Evolutionary conservation across 75 land plant genomes (phyloP).

Genomic region (Sequoiadendron giganteum): DNA sequence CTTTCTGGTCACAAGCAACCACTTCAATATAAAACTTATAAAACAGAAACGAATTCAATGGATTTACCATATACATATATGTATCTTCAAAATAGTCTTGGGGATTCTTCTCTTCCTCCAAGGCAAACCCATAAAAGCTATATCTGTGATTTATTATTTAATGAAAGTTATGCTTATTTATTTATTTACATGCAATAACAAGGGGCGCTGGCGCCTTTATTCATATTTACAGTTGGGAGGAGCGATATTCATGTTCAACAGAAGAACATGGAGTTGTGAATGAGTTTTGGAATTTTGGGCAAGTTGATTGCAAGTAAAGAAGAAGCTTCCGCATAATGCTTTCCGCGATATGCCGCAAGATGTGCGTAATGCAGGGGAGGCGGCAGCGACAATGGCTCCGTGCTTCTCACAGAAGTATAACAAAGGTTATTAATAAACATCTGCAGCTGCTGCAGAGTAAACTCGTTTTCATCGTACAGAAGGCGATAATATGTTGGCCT

Average conservation of each 20-base stretch:
- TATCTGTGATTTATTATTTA: too few relatives aligned
- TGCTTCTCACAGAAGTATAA: slow-evolving; percentile 57
- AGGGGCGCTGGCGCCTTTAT: too few relatives aligned
- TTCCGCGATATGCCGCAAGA: slow-evolving; percentile 56
- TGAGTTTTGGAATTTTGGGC: neutral
- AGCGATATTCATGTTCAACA: neutral
- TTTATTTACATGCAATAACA: too few relatives aligned
- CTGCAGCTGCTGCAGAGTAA: slow-evolving; percentile 45
- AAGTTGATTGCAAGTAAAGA: neutral
- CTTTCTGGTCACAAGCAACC: too few relatives aligned
- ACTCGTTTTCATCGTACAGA: slow-evolving; percentile 45
- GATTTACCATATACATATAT: too few relatives aligned
- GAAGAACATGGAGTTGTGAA: neutral
- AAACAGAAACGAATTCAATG: too few relatives aligned
- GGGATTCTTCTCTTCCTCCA: too few relatives aligned
- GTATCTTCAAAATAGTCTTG: too few relatives aligned
- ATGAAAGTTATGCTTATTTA: too few relatives aligned
- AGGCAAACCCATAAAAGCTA: too few relatives aligned
- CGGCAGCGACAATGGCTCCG: slow-evolving; percentile 52
- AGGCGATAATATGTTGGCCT: slow-evolving; percentile 56
- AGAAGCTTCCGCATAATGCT: slow-evolving; percentile 31
- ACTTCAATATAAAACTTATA: too few relatives aligned
- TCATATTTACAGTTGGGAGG: too few relatives aligned
- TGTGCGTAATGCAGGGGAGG: slow-evolving; percentile 74
- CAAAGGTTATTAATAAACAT: slow-evolving; percentile 43